A percentile compares a stretch with the other conserved stretches of the same genome.
Evolutionary conservation across 805 yeast species (phyloP).

Genomic region (Zygosaccharomyces lentus): DNA sequence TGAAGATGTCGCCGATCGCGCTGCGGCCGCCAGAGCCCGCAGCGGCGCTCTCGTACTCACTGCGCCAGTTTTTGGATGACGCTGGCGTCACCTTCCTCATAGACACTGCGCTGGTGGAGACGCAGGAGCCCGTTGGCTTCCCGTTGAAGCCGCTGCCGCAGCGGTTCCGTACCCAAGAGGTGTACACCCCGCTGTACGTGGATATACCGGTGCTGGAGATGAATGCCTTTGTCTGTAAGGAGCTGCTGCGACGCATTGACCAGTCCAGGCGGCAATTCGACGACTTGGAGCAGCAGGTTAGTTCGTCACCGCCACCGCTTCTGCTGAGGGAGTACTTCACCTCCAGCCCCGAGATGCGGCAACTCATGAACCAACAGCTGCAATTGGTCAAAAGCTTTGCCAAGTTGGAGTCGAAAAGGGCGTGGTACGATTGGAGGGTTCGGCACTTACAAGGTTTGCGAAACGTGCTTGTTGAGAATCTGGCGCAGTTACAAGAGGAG

Average conservation of each 20-base stretch:
- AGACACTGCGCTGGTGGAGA: conserved; percentile 15
- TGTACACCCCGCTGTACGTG: conserved; percentile 21
- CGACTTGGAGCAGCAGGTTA: conserved; percentile 43
- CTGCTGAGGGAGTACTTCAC: conserved; percentile 47
- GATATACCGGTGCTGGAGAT: conserved; percentile 38
- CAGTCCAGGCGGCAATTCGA: conserved; percentile 47
- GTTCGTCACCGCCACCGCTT: conserved; percentile 46
- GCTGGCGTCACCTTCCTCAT: conserved; percentile 20
- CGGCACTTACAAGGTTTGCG: conserved; percentile 47
- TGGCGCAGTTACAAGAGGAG: conserved; percentile 24
- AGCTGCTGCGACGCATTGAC: conserved; percentile 46
- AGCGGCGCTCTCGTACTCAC: conserved; percentile 8
- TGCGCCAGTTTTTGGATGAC: conserved; percentile 19
- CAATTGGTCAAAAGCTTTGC: conserved; percentile 48
- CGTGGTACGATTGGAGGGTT: conserved; percentile 62
- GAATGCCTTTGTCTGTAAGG: conserved; percentile 51
- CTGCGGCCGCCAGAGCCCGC: conserved; percentile 9
- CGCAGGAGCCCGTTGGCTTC: conserved; percentile 10
- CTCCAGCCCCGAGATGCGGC: conserved; percentile 38
- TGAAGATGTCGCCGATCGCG: conserved; percentile 29
- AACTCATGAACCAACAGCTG: conserved; percentile 45
- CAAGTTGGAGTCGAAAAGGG: conserved; percentile 47
- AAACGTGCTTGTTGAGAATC: conserved; percentile 29
- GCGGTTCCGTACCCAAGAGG: conserved; percentile 12
- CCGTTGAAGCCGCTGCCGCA: conserved; percentile 4